Conservation (phyloP, 768 basidiomycete species). For the Lentinula sp. region DNA sequence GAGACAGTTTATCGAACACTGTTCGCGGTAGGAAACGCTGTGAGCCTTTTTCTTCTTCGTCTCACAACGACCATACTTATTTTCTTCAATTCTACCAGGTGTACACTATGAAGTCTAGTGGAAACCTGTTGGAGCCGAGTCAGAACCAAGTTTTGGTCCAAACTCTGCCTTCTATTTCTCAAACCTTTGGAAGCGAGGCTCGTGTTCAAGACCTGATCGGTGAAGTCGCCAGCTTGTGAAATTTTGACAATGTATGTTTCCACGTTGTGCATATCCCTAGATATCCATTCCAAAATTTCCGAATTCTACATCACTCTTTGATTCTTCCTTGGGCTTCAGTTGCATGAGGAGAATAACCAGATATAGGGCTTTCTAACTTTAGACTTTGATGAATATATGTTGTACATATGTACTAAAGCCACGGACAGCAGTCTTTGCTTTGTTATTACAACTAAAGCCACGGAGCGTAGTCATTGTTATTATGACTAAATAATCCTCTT, state of each 20-base stretch:
- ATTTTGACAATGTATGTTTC: neutral
- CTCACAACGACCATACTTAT: conserved; percentile 5
- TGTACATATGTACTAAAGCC: too few relatives aligned
- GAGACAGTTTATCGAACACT: conserved; percentile 68
- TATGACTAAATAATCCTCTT: neutral
- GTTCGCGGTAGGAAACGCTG: conserved; percentile 71
- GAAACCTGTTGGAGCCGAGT: conserved; percentile 26
- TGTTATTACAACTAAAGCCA: too few relatives aligned
- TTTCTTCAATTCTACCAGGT: conserved; percentile 30
- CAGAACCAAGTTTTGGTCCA: conserved; percentile 37
- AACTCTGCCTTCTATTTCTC: conserved; percentile 26
- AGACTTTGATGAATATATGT: too few relatives aligned
- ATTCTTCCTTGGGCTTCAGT: too few relatives aligned
- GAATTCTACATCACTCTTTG: too few relatives aligned
- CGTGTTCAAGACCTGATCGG: conserved; percentile 45
- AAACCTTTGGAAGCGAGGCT: conserved; percentile 44
- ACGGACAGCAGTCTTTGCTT: too few relatives aligned
- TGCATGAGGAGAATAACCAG: too few relatives aligned
- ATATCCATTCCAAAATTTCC: too few relatives aligned
- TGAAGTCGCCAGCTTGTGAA: conserved; percentile 32
- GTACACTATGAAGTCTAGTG: conserved; percentile 36
- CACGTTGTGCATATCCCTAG: too few relatives aligned
- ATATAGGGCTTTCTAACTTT: too few relatives aligned
- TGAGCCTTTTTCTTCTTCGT: conserved; percentile 23
- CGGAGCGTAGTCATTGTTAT: too few relatives aligned